These are phyloP conservation scores for Gelatoporia subvermispora DNA, from an alignment of 768 basidiomycete species.

Conservation along the genomic window DNA sequence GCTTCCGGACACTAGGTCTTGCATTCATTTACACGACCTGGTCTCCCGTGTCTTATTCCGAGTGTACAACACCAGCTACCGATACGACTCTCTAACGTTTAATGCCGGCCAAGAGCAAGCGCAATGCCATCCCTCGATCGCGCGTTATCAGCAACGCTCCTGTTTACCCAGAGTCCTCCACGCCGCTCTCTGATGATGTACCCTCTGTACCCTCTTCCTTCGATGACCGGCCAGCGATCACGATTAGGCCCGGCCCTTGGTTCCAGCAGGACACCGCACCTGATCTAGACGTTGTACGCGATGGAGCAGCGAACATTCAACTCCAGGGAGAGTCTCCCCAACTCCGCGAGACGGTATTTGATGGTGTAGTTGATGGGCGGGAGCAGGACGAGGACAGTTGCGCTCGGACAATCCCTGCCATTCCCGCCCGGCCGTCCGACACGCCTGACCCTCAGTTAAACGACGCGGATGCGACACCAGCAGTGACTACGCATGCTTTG, in stretches of 20 bases:
- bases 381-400: too few species aligned
- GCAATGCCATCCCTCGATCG: constrained; percentile 18
- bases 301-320: not conserved
- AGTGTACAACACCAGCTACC: constrained; percentile 3
- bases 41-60: not conserved
- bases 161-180: constrained; percentile 4
- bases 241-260: not conserved
- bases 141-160: constrained; percentile 7
- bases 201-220: constrained; percentile 5
- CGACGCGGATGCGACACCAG: not conserved
- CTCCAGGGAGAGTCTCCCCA: constrained; percentile 6
- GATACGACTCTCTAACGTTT: constrained; percentile 13
- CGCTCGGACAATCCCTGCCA: too few species aligned
- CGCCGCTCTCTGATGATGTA: constrained; percentile 5
- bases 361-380: not conserved
- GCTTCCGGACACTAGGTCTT: constrained; percentile 5
- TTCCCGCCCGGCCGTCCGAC: not conserved
- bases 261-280: not conserved
- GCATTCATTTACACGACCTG: constrained; percentile 18
- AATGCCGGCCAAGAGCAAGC: constrained; percentile 23
- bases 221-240: not conserved
- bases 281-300: not conserved
- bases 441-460: not conserved
- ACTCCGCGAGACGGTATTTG: constrained; percentile 2
- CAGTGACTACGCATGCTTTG: constrained; percentile 6